A percentile compares a stretch with the other conserved stretches of the same genome.
Conservation (phyloP, 768 basidiomycete genomes). For the Tricholoma sp. region DNA sequence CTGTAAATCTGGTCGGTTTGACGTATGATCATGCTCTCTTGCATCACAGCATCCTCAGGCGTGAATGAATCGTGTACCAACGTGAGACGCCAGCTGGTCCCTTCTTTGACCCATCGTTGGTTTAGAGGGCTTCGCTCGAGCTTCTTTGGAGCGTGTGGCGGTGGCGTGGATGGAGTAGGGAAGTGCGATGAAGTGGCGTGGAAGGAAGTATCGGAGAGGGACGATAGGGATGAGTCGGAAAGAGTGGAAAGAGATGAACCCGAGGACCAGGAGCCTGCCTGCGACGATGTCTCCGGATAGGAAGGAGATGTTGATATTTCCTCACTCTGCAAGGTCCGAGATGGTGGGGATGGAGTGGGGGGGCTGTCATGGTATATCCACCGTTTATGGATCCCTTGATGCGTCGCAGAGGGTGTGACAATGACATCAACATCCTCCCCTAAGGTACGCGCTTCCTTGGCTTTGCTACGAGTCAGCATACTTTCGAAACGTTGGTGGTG, state of each 20-base stretch:
- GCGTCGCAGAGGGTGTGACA: conserved; percentile 7
- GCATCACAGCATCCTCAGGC: not conserved
- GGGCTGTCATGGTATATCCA: conserved; percentile 5
- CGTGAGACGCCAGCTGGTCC: not conserved
- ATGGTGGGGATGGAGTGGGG: not conserved
- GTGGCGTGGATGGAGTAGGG: not conserved
- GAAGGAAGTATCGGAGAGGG: not conserved
- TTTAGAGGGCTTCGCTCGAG: not conserved
- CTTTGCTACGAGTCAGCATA: conserved; percentile 5
- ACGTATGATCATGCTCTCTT: not conserved
- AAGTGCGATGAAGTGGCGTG: not conserved
- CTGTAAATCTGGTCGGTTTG: not conserved
- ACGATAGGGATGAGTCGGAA: conserved; percentile 1
- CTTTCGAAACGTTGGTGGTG: not conserved
- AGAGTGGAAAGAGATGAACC: not conserved
- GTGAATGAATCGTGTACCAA: not conserved
- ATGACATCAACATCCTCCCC: not conserved
- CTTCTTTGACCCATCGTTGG: not conserved
- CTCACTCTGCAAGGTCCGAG: not conserved
- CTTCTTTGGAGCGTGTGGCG: not conserved
- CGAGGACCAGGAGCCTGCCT: not conserved
- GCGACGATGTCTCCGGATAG: not conserved
- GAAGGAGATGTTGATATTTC: not conserved
- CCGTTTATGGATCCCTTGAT: conserved; percentile 6
- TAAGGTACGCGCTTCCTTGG: not conserved